Conservation (phyloP, 177 flowering plant genomes). For the Vitis hybrid region DNA sequence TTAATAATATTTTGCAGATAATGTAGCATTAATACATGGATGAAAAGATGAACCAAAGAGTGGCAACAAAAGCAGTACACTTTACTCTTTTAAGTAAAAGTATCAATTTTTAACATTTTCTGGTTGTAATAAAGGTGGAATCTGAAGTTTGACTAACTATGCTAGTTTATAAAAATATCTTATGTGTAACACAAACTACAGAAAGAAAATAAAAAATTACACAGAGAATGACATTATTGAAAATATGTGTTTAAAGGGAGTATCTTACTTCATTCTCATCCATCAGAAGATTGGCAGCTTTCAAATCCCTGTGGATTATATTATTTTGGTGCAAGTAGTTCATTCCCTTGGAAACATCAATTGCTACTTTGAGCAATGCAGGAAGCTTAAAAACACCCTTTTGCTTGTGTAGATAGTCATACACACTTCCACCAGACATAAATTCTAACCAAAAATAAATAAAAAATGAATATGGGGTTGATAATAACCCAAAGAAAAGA, state of each 20-base stretch:
- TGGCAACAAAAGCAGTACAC: too few species aligned
- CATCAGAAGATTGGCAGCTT: conserved; percentile 98
- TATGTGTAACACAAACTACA: too few species aligned
- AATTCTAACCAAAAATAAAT: conserved; percentile 62
- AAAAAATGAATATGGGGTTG: neutral
- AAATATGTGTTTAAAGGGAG: neutral
- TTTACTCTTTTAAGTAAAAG: too few species aligned
- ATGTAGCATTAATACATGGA: too few species aligned
- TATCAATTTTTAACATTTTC: too few species aligned
- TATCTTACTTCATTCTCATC: conserved; percentile 89
- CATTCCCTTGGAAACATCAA: conserved; percentile 97
- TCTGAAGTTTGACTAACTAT: too few species aligned
- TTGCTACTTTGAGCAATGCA: conserved; percentile 77
- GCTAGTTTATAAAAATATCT: too few species aligned
- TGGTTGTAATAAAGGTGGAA: too few species aligned
- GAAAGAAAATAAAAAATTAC: too few species aligned
- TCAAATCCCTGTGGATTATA: conserved; percentile 93
- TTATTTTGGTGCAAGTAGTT: conserved; percentile 96
- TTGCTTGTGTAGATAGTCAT: conserved; percentile 92
- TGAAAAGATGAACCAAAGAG: too few species aligned
- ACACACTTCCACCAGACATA: conserved; percentile 97
- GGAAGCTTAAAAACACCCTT: conserved; percentile 86
- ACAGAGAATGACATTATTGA: too few species aligned
- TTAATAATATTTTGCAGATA: too few species aligned
- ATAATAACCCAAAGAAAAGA: neutral